phyloP scores from a whole-genome alignment of 352 stramenopile genomes.

The Pythium pyrilobum region DNA sequence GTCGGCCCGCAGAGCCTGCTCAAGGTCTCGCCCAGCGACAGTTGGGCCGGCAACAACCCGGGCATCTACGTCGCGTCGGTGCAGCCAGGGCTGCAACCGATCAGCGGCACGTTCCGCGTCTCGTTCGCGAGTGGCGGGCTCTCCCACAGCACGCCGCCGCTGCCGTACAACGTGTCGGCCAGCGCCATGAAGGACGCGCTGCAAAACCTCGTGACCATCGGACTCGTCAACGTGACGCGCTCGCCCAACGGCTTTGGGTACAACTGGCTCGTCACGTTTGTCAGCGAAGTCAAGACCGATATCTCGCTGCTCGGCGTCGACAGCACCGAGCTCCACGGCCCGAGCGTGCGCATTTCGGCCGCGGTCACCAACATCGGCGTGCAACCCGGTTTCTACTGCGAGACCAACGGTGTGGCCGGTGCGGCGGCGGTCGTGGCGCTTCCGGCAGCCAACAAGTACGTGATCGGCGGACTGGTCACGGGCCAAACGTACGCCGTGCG shows the following conservation, averaged over 20 bases:
- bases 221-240: slow-evolving; percentile 83
- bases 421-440: slow-evolving; percentile 27
- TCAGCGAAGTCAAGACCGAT: slow-evolving; percentile 76
- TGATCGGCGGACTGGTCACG: slow-evolving; percentile 45
- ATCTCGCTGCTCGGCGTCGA: slow-evolving; percentile 86
- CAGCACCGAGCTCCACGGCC: slow-evolving; percentile 88
- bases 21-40: slow-evolving; percentile 80
- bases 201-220: slow-evolving; percentile 86
- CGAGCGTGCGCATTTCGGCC: slow-evolving; percentile 78
- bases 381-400: slow-evolving; percentile 76
- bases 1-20: slow-evolving; percentile 85
- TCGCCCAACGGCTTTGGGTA: slow-evolving; percentile 92
- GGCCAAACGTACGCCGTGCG: slow-evolving; percentile 56
- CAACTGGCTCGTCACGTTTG: slow-evolving; percentile 95
- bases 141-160: slow-evolving; percentile 80
- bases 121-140: slow-evolving; percentile 53
- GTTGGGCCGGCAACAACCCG: slow-evolving; percentile 92
- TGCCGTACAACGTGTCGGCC: slow-evolving; percentile 88
- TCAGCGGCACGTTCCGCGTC: slow-evolving; percentile 90
- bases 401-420: slow-evolving; percentile 36
- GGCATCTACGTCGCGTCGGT: slow-evolving; percentile 77
- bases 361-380: slow-evolving; percentile 59
- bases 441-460: slow-evolving; percentile 23
- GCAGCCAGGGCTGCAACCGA: slow-evolving; percentile 84
- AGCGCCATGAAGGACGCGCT: slow-evolving; percentile 77